These are phyloP conservation scores for Fraxinus dipetala DNA, from an alignment of 305 asterid genomes.

Conservation along the genomic window DNA sequence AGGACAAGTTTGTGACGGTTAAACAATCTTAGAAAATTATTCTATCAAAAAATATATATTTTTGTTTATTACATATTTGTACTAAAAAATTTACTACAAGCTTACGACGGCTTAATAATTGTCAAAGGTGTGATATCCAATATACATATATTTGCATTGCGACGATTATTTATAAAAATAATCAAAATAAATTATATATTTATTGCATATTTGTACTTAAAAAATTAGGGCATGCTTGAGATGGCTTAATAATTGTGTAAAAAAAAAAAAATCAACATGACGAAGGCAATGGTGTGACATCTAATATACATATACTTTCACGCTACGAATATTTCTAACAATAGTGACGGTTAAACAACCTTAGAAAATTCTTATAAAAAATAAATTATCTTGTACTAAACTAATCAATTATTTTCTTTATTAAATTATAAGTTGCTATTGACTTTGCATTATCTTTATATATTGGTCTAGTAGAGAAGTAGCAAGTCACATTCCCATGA, in stretches of 20 bases:
- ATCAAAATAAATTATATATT: background rate
- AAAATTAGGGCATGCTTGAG: background rate
- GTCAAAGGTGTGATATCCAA: background rate
- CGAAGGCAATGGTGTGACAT: background rate
- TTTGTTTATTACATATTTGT: background rate
- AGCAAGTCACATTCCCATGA: background rate
- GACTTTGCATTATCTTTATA: constrained; percentile 4
- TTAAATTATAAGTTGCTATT: background rate
- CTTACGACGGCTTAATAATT: too few species aligned
- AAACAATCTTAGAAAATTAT: too few species aligned
- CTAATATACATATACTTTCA: background rate
- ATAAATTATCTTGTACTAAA: background rate
- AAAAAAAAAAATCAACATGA: background rate
- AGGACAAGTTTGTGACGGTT: too few species aligned
- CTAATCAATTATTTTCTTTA: background rate
- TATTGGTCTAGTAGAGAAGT: background rate
- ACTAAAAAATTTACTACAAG: too few species aligned
- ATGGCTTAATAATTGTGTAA: background rate
- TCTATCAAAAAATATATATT: too few species aligned
- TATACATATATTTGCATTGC: background rate
- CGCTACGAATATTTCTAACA: background rate
- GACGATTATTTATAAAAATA: too few species aligned
- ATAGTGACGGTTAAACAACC: background rate
- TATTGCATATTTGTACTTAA: background rate
- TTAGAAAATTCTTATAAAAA: background rate